These are phyloP conservation scores for Ormosia emarginata DNA, from an alignment of 306 rosid species.

Conservation along the genomic window DNA sequence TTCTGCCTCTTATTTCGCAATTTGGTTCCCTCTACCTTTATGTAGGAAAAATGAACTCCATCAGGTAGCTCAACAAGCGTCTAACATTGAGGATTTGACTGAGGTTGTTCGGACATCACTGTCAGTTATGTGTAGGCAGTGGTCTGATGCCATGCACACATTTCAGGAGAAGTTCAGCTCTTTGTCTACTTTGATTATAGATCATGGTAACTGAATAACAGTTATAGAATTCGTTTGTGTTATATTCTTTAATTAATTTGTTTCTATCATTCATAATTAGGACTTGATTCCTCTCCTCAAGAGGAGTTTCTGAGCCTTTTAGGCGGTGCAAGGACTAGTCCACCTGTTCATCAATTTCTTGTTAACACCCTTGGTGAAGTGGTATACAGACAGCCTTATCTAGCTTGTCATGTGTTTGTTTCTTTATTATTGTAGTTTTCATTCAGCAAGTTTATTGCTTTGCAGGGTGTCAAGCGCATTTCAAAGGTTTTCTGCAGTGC, in stretches of 20 bases:
- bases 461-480: constrained; percentile 85
- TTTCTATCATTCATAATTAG: constrained; percentile 42
- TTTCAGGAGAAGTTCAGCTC: constrained; percentile 85
- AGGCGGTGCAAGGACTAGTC: constrained; percentile 98
- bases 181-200: constrained; percentile 64
- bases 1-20: constrained; percentile 29
- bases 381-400: constrained; percentile 42
- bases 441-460: constrained; percentile 32
- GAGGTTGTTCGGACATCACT: constrained; percentile 85
- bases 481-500: constrained; percentile 84
- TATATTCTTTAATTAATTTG: constrained; percentile 15
- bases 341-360: constrained; percentile 88
- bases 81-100: constrained; percentile 77
- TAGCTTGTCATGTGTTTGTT: constrained; percentile 17
- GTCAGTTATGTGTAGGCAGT: constrained; percentile 88
- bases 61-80: constrained; percentile 98
- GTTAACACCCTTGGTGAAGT: constrained; percentile 89
- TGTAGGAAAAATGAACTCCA: constrained; percentile 88
- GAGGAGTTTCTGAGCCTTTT: constrained; percentile 91
- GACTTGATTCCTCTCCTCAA: constrained; percentile 79
- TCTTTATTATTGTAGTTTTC: constrained; percentile 24
- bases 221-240: constrained; percentile 12
- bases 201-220: constrained; percentile 59
- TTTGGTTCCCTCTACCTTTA: constrained; percentile 21
- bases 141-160: constrained; percentile 93